Conservation (phyloP, 2,329 filamentous ascomycete species). For the Juglanconis juglandina region DNA sequence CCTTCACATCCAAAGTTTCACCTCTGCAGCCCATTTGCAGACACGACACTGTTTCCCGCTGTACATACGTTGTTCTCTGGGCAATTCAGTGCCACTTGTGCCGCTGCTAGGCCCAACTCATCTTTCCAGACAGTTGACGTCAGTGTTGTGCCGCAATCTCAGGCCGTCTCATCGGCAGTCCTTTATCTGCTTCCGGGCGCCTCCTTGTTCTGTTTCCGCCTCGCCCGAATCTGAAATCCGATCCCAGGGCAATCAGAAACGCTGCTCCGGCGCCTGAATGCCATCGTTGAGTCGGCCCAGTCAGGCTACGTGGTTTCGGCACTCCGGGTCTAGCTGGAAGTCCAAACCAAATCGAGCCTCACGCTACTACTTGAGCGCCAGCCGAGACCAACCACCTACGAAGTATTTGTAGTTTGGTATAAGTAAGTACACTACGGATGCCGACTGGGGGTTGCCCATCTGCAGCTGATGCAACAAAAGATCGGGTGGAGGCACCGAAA, state of each 20-base stretch:
- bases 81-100: not conserved
- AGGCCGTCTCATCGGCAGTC: not conserved
- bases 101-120: not conserved
- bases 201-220: not conserved
- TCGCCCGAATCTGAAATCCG: not conserved
- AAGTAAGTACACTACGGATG: too few species aligned
- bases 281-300: too few species aligned
- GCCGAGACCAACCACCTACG: too few species aligned
- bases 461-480: too few species aligned
- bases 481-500: too few species aligned
- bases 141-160: not conserved
- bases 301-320: not conserved
- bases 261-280: not conserved
- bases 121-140: constrained; percentile 5
- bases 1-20: not conserved
- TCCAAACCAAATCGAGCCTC: not conserved
- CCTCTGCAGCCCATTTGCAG: not conserved
- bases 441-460: too few species aligned
- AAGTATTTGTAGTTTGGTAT: too few species aligned
- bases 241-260: not conserved
- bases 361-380: not conserved
- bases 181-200: not conserved
- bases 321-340: constrained; percentile 3
- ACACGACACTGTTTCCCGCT: not conserved
- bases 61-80: not conserved